Conservation (phyloP, 192 early-diverging fungal species). For the Coemansia sp. region DNA sequence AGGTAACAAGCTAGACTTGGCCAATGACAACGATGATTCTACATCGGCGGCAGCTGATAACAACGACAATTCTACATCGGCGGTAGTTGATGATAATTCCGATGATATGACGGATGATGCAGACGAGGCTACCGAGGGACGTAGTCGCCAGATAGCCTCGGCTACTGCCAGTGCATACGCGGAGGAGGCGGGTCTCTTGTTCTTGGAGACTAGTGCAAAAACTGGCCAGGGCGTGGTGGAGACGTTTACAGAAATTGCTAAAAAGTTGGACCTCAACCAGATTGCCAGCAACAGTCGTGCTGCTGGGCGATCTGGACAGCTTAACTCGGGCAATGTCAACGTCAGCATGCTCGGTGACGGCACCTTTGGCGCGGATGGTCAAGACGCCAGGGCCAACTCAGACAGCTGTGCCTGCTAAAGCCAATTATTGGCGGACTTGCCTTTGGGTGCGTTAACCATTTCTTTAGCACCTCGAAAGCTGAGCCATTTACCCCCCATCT, state of each 20-base stretch:
- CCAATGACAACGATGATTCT: constrained; percentile 21
- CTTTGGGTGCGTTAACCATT: constrained; percentile 8
- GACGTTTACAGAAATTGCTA: constrained; percentile 87
- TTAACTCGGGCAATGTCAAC: constrained; percentile 55
- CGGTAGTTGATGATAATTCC: constrained; percentile 2
- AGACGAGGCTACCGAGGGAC: constrained; percentile 46
- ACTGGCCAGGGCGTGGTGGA: constrained; percentile 82
- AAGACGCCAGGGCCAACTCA: constrained; percentile 14
- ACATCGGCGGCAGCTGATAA: constrained; percentile 7
- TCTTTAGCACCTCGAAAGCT: constrained; percentile 24
- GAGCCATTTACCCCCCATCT: constrained; percentile 17
- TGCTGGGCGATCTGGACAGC: constrained; percentile 31
- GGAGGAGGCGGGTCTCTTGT: constrained; percentile 78
- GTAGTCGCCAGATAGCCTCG: constrained; percentile 63
- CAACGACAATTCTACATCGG: constrained; percentile 15
- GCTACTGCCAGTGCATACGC: constrained; percentile 83
- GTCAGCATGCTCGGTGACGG: constrained; percentile 48
- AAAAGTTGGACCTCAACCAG: constrained; percentile 50
- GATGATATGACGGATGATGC: constrained; percentile 27
- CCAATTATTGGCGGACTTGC: constrained; percentile 22
- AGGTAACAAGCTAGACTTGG: constrained; percentile 95
- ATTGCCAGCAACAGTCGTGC: constrained; percentile 39
- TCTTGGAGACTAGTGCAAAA: constrained; percentile 90
- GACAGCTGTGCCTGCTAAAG: constrained; percentile 51
- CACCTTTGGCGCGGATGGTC: constrained; percentile 22